These are phyloP conservation scores for Beauveria varroae DNA, from an alignment of 2,329 filamentous ascomycete species.

Conservation along the genomic window DNA sequence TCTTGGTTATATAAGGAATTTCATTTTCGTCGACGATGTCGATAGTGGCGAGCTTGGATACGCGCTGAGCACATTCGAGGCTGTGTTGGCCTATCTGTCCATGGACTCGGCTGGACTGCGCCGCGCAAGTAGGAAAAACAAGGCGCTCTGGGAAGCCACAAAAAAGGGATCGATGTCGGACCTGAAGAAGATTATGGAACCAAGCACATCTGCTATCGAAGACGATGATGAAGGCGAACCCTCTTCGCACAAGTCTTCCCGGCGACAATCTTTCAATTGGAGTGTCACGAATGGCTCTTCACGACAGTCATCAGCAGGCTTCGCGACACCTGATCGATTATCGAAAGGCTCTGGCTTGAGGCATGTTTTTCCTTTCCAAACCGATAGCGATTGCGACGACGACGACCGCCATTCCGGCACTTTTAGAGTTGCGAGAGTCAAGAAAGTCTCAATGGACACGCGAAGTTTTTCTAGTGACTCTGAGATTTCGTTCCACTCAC, in stretches of 20 bases:
- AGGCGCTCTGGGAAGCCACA: slow-evolving; percentile 78
- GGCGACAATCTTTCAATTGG: slow-evolving; percentile 40
- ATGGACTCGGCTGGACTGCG: slow-evolving; percentile 75
- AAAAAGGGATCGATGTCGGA: slow-evolving; percentile 69
- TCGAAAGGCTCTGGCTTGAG: slow-evolving; percentile 55
- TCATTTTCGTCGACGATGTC: slow-evolving; percentile 96
- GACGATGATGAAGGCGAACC: slow-evolving; percentile 38
- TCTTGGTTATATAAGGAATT: slow-evolving; percentile 90
- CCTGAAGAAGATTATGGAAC: slow-evolving; percentile 73
- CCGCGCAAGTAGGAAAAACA: slow-evolving; percentile 79
- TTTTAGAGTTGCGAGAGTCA: slow-evolving; percentile 45
- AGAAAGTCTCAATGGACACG: slow-evolving; percentile 84
- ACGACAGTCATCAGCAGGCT: slow-evolving; percentile 32
- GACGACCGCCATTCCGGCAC: slow-evolving; percentile 21
- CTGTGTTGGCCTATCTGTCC: slow-evolving; percentile 80
- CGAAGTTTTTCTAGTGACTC: slow-evolving; percentile 84
- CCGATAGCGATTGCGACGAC: slow-evolving; percentile 32
- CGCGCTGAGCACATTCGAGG: slow-evolving; percentile 90
- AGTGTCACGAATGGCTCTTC: slow-evolving; percentile 39
- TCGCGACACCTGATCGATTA: slow-evolving; percentile 41
- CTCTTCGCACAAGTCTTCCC: slow-evolving; percentile 28
- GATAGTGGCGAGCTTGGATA: slow-evolving; percentile 96
- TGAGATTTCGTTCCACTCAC: slow-evolving; percentile 73
- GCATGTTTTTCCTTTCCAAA: slow-evolving; percentile 88
- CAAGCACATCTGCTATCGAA: slow-evolving; percentile 43